Conservation (phyloP, 148 eudicot genomes). For the Fagopyrum tataricum region DNA sequence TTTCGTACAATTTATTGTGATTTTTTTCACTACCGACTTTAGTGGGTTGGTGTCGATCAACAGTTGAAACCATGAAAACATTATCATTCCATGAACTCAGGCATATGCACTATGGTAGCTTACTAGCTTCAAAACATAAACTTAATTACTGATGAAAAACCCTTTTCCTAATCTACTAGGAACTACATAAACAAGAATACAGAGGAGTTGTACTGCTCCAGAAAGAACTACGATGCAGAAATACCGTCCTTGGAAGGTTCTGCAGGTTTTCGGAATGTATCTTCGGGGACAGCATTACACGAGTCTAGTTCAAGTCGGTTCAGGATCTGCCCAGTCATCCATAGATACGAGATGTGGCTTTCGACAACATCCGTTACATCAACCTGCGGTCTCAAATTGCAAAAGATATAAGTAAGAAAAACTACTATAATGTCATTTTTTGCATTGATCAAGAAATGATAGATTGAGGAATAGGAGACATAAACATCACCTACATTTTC, state of each 20-base stretch:
- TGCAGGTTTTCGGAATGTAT: background rate
- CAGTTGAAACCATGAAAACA: no score
- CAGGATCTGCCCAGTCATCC: slow-evolving; percentile 46
- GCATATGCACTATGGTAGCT: no score
- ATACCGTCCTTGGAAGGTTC: slow-evolving; percentile 1
- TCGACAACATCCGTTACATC: slow-evolving; percentile 61
- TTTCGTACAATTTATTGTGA: no score
- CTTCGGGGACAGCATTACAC: slow-evolving; percentile 41
- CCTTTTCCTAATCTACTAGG: background rate
- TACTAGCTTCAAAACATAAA: background rate
- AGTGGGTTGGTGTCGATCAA: no score
- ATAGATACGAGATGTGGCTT: slow-evolving; percentile 69
- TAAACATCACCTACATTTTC: slow-evolving; percentile 51
- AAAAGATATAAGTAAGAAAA: background rate
- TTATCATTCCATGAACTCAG: no score
- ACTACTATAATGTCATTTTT: background rate
- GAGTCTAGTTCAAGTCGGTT: slow-evolving; percentile 64
- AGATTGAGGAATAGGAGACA: background rate
- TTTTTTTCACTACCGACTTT: no score
- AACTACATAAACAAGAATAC: background rate
- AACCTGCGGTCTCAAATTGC: slow-evolving; percentile 34
- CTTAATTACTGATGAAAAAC: background rate
- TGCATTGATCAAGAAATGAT: background rate
- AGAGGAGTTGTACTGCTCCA: background rate
- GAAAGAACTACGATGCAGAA: background rate